Evolutionary conservation across 1,139 yeast genomes (phyloP).

Genomic region (Magnusiomyces ingens): DNA sequence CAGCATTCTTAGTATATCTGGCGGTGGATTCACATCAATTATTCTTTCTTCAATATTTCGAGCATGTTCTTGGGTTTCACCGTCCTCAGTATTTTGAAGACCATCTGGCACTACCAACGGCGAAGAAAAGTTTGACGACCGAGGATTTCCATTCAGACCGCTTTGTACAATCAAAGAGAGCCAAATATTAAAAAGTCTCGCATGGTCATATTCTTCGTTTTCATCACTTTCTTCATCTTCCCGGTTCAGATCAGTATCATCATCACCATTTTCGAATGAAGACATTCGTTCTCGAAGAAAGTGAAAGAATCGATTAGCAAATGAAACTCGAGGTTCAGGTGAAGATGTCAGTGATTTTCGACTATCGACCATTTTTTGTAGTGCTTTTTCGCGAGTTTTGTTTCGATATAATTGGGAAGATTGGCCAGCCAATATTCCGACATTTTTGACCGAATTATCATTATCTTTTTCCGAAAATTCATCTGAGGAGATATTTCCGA

Average conservation of each 20-base stretch:
- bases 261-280: background rate
- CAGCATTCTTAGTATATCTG: too few relatives aligned
- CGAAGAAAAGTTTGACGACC: background rate
- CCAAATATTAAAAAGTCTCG: background rate
- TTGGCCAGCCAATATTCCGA: background rate
- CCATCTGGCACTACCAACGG: too few relatives aligned
- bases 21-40: too few relatives aligned
- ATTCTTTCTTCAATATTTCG: too few relatives aligned
- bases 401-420: background rate
- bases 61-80: too few relatives aligned
- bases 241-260: background rate
- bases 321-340: too few relatives aligned
- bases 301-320: too few relatives aligned
- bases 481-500: background rate
- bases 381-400: background rate
- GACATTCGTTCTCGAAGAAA: background rate
- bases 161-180: background rate
- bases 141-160: background rate
- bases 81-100: background rate
- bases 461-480: background rate
- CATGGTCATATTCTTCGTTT: background rate
- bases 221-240: background rate
- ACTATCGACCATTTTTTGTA: background rate
- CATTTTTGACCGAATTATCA: background rate
- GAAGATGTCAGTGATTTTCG: too few relatives aligned